Conservation (phyloP, 169 alveolate genomes). For the Cryptosporidium sp. region DNA sequence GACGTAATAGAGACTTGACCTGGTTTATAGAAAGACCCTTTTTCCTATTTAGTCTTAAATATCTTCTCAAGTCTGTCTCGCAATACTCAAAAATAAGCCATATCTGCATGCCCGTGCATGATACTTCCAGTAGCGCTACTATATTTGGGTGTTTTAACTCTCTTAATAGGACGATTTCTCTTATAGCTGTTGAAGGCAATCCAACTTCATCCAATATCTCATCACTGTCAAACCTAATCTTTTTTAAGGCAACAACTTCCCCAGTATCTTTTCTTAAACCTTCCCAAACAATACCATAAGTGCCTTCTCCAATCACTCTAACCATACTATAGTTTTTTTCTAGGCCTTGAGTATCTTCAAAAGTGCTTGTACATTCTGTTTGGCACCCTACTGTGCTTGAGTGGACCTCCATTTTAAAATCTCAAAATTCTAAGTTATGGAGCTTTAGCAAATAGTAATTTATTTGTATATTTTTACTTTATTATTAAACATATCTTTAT, state of each 20-base stretch:
- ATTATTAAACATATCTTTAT: neutral
- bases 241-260: slow-evolving; percentile 82
- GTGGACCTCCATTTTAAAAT: slow-evolving; percentile 53
- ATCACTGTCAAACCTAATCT: slow-evolving; percentile 82
- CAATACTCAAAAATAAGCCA: slow-evolving; percentile 81
- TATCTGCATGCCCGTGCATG: slow-evolving; percentile 74
- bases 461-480: neutral
- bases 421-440: neutral
- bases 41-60: slow-evolving; percentile 78
- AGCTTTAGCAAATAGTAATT: neutral
- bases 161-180: slow-evolving; percentile 89
- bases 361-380: slow-evolving; percentile 66
- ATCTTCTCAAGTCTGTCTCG: slow-evolving; percentile 79
- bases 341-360: slow-evolving; percentile 45
- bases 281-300: slow-evolving; percentile 88
- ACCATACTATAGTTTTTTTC: slow-evolving; percentile 70
- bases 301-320: slow-evolving; percentile 85
- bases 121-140: slow-evolving; percentile 80
- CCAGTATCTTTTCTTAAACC: slow-evolving; percentile 84
- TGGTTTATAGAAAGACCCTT: slow-evolving; percentile 78
- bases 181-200: slow-evolving; percentile 89
- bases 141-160: slow-evolving; percentile 89
- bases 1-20: slow-evolving; percentile 82
- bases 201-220: slow-evolving; percentile 90
- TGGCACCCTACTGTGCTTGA: slow-evolving; percentile 69